Base-by-base conservation (phyloP, 108 stramenopile species). In the Parietichytrium sp. region DNA sequence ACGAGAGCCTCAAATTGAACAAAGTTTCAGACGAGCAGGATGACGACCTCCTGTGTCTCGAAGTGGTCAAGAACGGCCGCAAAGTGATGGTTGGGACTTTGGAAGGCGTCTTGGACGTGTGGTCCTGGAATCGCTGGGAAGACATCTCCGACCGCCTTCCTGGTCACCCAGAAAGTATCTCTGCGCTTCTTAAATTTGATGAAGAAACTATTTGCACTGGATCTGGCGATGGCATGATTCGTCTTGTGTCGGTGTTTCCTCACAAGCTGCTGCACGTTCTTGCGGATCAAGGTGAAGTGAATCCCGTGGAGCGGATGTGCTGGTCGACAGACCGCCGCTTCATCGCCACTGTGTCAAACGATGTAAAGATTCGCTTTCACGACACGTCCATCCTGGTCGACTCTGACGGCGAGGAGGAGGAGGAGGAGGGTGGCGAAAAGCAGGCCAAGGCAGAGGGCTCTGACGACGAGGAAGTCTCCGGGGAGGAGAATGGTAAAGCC, bases 151-250 rank as follows among this genome's bases (percentile, higher is more conserved):
- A 96, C 86, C 91, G 96, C 2, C 95, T 95, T 55, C 92, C 95
- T 10, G 96, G 96, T 6, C 96, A 97, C 84, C 96, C 96, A 4
- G 83, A 90, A 16, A 89, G 89, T 4, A 88, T 98, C 26, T 95
- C 97, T 78, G 90, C 93, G 16, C 61, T 98, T 42, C 79, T 96
- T 4, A 95, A 94, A 81, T 84, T 96, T 36, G 98, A 98, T 81
- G 96, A 97, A 83, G 93, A 94, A 54, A 97, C 96, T 7, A 79
- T 98, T 7, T 79, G 97, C 61, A 95, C 98, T 4, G 98, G 98
- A 18, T 92, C 92, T 10, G 92, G 93, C 33, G 96, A 97, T 83
- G 98, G 98, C 3, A 81, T 95, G 26, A 89, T 98, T 18, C 91
- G 98, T 47, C 93, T 96, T 31, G 94, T 96, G 42, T 89, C 91